Conservation (phyloP, 768 basidiomycete genomes). For the Panellus pusillus region DNA sequence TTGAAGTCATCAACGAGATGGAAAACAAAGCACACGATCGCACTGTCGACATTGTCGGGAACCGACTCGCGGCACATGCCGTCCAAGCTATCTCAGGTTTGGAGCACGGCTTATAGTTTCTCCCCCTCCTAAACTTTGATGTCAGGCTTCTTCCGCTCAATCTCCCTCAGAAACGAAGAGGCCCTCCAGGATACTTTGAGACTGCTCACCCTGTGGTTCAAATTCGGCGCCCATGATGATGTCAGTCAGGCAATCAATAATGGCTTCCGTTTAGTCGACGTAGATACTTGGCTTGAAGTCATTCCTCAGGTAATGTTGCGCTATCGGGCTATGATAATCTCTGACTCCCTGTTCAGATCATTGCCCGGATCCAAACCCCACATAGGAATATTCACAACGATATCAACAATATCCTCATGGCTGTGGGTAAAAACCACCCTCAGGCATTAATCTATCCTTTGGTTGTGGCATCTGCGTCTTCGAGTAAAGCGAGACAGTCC, state of each 20-base stretch:
- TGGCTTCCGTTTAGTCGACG: conserved; percentile 86
- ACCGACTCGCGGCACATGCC: conserved; percentile 75
- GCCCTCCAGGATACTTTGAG: conserved; percentile 94
- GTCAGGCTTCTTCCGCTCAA: conserved; percentile 92
- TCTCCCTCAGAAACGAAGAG: conserved; percentile 84
- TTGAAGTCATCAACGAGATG: conserved; percentile 84
- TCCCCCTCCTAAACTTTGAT: conserved; percentile 6
- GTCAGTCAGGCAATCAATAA: conserved; percentile 87
- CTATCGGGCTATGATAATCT: neutral
- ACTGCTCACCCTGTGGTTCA: conserved; percentile 96
- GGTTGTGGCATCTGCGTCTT: conserved; percentile 96
- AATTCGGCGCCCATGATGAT: conserved; percentile 86
- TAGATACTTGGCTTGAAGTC: conserved; percentile 98
- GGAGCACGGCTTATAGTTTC: conserved; percentile 9
- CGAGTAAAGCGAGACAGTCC: conserved; percentile 74
- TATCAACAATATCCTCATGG: conserved; percentile 83
- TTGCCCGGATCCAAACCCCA: conserved; percentile 97
- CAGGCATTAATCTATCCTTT: conserved; percentile 96
- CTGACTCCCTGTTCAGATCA: conserved; percentile 61
- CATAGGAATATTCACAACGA: conserved; percentile 82
- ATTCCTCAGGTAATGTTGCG: conserved; percentile 79
- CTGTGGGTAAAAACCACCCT: conserved; percentile 95
- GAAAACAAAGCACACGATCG: conserved; percentile 64
- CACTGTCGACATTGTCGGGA: conserved; percentile 56
- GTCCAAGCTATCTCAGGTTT: conserved; percentile 91